A percentile compares a stretch with the other conserved stretches of the same genome.
These are phyloP conservation scores for Globisporangium spinosum DNA, from an alignment of 352 stramenopile species.

Conservation along the genomic window DNA sequence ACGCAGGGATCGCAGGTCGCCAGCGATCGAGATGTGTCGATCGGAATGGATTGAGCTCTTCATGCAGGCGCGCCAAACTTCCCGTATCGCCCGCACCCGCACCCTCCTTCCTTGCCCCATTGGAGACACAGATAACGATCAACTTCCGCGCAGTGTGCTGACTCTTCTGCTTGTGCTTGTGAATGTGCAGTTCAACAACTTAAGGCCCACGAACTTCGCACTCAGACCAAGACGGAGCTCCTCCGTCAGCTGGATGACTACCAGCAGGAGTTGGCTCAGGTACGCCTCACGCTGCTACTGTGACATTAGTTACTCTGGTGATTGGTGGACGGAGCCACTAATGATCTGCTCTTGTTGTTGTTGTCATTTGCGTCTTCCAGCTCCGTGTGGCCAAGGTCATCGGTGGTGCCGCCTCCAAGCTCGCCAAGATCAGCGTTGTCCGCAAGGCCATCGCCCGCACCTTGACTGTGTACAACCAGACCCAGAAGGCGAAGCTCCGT, in stretches of 20 bases:
- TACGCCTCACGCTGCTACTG: constrained; percentile 14
- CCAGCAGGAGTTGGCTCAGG: constrained; percentile 95
- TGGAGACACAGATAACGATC: not conserved
- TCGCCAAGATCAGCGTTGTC: constrained; percentile 99
- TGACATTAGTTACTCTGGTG: not conserved
- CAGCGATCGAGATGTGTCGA: not conserved
- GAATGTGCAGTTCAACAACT: constrained; percentile 77
- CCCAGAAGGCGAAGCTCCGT: constrained; percentile 96
- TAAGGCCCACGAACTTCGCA: constrained; percentile 98
- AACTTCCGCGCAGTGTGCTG: not conserved
- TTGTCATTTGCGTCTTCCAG: constrained; percentile 25
- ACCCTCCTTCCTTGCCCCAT: not conserved
- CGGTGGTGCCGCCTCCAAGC: constrained; percentile 97
- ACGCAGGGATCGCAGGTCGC: not conserved
- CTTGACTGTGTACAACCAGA: constrained; percentile 99
- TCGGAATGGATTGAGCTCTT: not conserved
- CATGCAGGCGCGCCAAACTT: not conserved
- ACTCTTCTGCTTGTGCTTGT: not conserved
- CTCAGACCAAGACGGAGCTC: constrained; percentile 97
- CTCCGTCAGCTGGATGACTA: constrained; percentile 97
- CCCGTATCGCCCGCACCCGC: not conserved
- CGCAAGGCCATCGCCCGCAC: constrained; percentile 99
- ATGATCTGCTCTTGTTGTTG: not conserved
- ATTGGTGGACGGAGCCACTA: not conserved
- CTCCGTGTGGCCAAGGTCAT: constrained; percentile 99